Evolutionary conservation across 768 basidiomycete species (phyloP).

Genomic region (Kwoniella europaea): DNA sequence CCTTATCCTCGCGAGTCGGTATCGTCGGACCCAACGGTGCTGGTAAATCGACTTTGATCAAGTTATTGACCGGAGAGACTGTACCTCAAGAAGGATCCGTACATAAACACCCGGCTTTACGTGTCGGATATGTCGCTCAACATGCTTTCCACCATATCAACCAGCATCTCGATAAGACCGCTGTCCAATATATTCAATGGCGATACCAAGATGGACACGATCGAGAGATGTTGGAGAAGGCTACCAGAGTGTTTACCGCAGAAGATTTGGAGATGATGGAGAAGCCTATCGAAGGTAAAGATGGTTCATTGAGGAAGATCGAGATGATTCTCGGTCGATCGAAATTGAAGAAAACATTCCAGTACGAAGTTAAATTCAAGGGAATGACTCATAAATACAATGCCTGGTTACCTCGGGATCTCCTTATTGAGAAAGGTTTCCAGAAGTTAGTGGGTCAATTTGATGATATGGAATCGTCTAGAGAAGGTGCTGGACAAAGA

Average conservation of each 20-base stretch:
- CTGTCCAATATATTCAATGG: constrained; percentile 97
- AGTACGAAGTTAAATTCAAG: constrained; percentile 73
- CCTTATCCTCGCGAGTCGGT: constrained; percentile 92
- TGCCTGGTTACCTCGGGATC: constrained; percentile 88
- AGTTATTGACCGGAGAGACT: constrained; percentile 91
- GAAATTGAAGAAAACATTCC: constrained; percentile 93
- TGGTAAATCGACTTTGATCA: constrained; percentile 94
- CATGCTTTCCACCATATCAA: constrained; percentile 94
- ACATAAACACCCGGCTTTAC: constrained; percentile 90
- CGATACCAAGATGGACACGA: constrained; percentile 98
- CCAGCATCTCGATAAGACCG: constrained; percentile 88
- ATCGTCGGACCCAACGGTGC: constrained; percentile 93
- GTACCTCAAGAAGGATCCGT: constrained; percentile 87
- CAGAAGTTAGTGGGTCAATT: constrained; percentile 89
- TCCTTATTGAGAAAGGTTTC: constrained; percentile 83
- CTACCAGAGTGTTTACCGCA: constrained; percentile 83
- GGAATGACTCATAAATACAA: constrained; percentile 66
- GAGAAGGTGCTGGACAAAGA: constrained; percentile 90
- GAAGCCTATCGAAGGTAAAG: constrained; percentile 85
- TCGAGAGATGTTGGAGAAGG: constrained; percentile 90
- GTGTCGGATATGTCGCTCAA: constrained; percentile 96
- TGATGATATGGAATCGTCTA: constrained; percentile 92
- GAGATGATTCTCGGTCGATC: constrained; percentile 84
- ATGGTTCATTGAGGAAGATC: constrained; percentile 85
- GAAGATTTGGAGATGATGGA: constrained; percentile 81